Evolutionary conservation across 345 rosid genomes (phyloP), one percentile per base, ranked within the genome.

Genomic region (Corchorus olitorius): DNA sequence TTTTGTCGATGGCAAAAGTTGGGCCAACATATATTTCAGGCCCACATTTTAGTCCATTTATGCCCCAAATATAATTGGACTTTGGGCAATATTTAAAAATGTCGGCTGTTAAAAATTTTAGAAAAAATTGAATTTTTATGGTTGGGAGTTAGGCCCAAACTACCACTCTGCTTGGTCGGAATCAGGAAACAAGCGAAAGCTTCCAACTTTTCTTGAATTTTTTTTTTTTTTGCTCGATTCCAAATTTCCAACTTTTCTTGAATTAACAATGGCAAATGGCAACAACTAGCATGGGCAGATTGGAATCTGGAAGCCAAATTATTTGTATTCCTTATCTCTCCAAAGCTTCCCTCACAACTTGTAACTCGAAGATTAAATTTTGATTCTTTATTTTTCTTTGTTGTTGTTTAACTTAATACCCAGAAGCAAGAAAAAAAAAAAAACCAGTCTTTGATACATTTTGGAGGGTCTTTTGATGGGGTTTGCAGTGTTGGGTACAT

Each of bases 401-500:
- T 45, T 45, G 7, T 35, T 67, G 27, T 50, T 69, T 15, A 67
- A 27, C 41, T 46, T 16, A 48, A 2, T 13, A 27, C 56, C 56
- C 56, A 68, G 1, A 14, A 20, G 72, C 19, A 67, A 67, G 46
- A 48, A 46, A 27, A 48, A 67, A 67, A 46, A 48, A 46, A 27
- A 48, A 46, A 14, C 39, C 16, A 20, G 59, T 69, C 45, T 62
- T 73, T 61, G n/a, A 37, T 34, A 6, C 45, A 66, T 78, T 27
- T 70, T 75, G 34, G 52, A 33, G 49, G 64, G 10, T 73, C 43
- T 72, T 56, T 56, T 79, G 67, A 88, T 89, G 92, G 91, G 85
- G 67, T 69, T 82, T 83, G 80, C 89, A 1, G 17, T 83, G 35
- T 68, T 83, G 82, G 83, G 82, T 80, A 84, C 86, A 4, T 73